Base-by-base conservation (phyloP, 1,139 yeast genomes). In the Zygoascus meyerae region DNA sequence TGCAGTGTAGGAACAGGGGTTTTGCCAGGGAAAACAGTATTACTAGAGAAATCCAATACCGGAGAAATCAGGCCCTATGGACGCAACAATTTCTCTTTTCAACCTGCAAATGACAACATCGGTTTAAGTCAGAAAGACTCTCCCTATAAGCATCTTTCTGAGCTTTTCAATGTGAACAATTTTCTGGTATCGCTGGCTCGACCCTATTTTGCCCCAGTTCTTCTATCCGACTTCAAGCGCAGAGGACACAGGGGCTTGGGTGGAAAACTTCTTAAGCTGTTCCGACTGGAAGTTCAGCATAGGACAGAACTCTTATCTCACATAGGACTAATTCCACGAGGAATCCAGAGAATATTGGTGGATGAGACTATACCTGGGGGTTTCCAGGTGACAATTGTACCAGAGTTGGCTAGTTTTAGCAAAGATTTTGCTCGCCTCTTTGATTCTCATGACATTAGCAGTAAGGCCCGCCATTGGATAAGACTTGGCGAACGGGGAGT, bases 121-220 rank as follows among this genome's bases (percentile, higher is more conserved):
- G 58, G 56, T 49, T 46, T 54, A 17, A 55, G 59, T 15, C 68
- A 70, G 39, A 64, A 74, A 11, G 73, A 73, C 42, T 79, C 86
- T 5, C 95, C 96, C 0, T 92, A 90, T 63, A 85, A 95, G 0
- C 71, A 95, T 49, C 74, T 92, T 43, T 85, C 97, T 0, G 97
- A 92, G 62, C 73, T 90, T 50, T 92, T 90, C 69, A 92, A 92
- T 60, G 97, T 92, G 17, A 92, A 92, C 65, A 94, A 89, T 64
- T 90, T 87, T 60, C 74, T 92, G 21, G 87, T 89, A 0, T 85
- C 96, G 31, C 72, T 90, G 55, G 95, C 97, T 10, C 75, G 97
- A 51, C 97, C 97, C 0, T 90, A 92, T 60, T 70, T 90, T 55
- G 96, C 97, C 0, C 97, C 97, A 0, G 70, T 90, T 45, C 75